A percentile compares a stretch with the other conserved stretches of the same genome.
These are phyloP conservation scores for Penicillium argentinense DNA, from an alignment of 495 filamentous ascomycete species.

Conservation along the genomic window DNA sequence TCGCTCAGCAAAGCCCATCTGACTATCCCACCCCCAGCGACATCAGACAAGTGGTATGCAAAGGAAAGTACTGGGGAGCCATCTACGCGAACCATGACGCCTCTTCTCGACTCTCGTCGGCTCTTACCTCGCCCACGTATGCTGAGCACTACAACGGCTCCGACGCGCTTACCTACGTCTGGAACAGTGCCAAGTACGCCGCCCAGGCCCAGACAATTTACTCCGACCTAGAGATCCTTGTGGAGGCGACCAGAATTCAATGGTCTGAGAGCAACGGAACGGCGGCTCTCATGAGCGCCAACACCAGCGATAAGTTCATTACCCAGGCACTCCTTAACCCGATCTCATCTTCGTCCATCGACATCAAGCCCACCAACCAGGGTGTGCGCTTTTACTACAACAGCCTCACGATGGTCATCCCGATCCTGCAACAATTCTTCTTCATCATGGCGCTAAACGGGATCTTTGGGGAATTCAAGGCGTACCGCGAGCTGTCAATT, in stretches of 20 bases:
- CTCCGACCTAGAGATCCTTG: background rate
- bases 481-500: background rate
- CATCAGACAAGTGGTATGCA: background rate
- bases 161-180: background rate
- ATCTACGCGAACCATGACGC: background rate
- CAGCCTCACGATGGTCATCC: constrained; percentile 41
- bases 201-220: background rate
- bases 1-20: background rate
- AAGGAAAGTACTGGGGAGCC: background rate
- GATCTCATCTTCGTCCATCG: background rate
- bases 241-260: background rate
- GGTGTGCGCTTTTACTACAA: constrained; percentile 30
- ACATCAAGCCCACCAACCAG: background rate
- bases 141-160: background rate
- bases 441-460: constrained; percentile 36
- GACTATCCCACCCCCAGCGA: background rate
- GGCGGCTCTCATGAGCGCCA: background rate
- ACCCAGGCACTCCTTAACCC: background rate
- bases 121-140: background rate
- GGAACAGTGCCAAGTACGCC: background rate
- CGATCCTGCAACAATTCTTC: constrained; percentile 50
- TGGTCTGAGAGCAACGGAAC: background rate
- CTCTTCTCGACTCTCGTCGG: background rate
- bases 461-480: background rate
- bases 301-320: background rate